Conservation (phyloP, 129 eudicot species). For the Flaveria trinervia region DNA sequence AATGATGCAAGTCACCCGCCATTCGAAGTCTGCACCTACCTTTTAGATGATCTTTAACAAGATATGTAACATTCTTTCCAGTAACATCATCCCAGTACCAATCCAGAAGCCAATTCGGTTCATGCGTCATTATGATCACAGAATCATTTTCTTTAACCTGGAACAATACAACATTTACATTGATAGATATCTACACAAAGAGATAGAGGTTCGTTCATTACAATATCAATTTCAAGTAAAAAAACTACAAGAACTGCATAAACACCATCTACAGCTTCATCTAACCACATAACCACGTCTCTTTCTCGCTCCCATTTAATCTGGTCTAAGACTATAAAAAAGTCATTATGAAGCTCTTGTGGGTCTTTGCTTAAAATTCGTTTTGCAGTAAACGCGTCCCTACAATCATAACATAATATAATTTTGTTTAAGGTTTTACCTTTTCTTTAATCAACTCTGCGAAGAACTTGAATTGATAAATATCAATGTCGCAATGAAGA, state of each 20-base stretch:
- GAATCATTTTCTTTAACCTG: conserved; percentile 89
- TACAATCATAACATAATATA: neutral
- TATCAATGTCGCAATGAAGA: conserved; percentile 91
- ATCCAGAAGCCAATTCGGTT: conserved; percentile 95
- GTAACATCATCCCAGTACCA: conserved; percentile 94
- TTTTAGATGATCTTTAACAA: conserved; percentile 70
- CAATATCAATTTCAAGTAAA: too few species aligned
- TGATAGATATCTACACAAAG: neutral
- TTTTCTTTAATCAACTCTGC: conserved; percentile 74
- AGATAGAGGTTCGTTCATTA: neutral
- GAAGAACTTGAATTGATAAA: conserved; percentile 93
- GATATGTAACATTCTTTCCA: conserved; percentile 80
- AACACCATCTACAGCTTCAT: neutral
- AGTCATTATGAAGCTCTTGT: neutral
- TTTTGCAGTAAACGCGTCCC: too few species aligned
- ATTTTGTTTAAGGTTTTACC: conserved; percentile 42
- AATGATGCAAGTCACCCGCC: conserved; percentile 96
- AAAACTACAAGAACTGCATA: too few species aligned
- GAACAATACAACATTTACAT: neutral
- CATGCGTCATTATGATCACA: conserved; percentile 96
- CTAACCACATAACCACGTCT: neutral
- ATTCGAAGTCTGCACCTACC: conserved; percentile 93
- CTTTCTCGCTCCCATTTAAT: too few species aligned
- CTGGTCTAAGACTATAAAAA: neutral
- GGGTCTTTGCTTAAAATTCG: too few species aligned